Percentiles rank a stretch among this genome's conserved stretches.
phyloP scores from a whole-genome alignment of 2,329 filamentous ascomycete species.

The Fusarium irregulare region DNA sequence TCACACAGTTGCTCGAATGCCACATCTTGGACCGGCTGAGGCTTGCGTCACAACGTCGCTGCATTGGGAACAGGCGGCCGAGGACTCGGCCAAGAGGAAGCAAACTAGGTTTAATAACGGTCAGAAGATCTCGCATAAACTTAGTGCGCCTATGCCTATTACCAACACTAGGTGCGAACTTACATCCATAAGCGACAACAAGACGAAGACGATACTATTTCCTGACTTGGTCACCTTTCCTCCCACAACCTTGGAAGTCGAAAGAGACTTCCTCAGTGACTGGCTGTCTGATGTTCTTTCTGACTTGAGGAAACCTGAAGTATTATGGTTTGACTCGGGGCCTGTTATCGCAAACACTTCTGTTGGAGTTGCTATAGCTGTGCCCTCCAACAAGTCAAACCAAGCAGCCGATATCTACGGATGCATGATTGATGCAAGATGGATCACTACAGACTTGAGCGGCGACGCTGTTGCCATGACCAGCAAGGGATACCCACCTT shows the following conservation, averaged over 20 bases:
- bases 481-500: conserved; percentile 30
- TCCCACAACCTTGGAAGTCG: conserved; percentile 15
- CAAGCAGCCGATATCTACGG: conserved; percentile 30
- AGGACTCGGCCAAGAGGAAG: conserved; percentile 16
- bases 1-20: conserved; percentile 35
- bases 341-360: conserved; percentile 26
- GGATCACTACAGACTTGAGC: conserved; percentile 27
- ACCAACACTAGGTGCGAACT: conserved; percentile 30
- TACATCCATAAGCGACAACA: conserved; percentile 8
- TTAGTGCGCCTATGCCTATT: conserved; percentile 28
- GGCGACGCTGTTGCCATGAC: conserved; percentile 30
- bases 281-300: conserved; percentile 17
- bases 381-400: conserved; percentile 11
- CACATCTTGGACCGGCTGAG: conserved; percentile 33
- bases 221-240: conserved; percentile 30
- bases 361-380: conserved; percentile 18
- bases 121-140: conserved; percentile 27
- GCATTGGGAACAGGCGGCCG: conserved; percentile 35
- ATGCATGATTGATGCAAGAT: conserved; percentile 37
- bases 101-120: conserved; percentile 31
- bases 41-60: conserved; percentile 33
- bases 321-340: conserved; percentile 34
- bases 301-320: conserved; percentile 12
- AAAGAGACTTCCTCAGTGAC: conserved; percentile 1
- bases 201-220: conserved; percentile 8